Evolutionary conservation across 768 basidiomycete genomes (phyloP), one percentile per base, ranked within the genome.

Genomic region (Steccherinum ochraceum): DNA sequence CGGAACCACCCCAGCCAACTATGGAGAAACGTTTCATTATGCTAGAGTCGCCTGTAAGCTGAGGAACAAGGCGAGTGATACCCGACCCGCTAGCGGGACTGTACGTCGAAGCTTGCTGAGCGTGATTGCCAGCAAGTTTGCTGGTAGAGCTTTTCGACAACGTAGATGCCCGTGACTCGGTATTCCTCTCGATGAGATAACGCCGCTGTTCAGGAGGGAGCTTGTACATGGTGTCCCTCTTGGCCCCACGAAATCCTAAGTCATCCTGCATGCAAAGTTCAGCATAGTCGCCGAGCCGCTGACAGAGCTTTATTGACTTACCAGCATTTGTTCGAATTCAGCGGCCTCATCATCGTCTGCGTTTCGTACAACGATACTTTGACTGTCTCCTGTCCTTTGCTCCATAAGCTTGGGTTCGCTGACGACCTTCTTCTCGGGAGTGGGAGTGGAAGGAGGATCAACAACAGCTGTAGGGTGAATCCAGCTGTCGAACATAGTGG

Each of bases 261-360:
- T 83, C 77, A 54, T 88, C 79, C 91, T 93, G 50, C n/a, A 40
- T 40, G 41, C 47, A 42, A 12, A 18, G 2, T 11, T 49, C 45
- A 56, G 25, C 18, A 52, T 40, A 49, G 20, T 50, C 16, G 21
- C 23, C 39, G 41, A 19, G n/a, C 23, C 21, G 19, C 30, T 41
- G 2, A 13, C 24, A 49, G 16, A 40, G 26, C 7, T n/a, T 16
- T 20, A 10, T 24, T 4, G 2, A 65, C 81, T 46, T 59, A 89
- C 88, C 61, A 93, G 75, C 72, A 89, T 80, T 40, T 73, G 69
- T 50, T 89, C 85, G 52, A 90, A 89, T 24, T 71, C 69, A 7
- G 23, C 51, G 1, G 54, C 50, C 19, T 62, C 56, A 40, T 56
- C 52, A 16, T 68, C 69, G 16, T 65, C 68, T 20, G 60, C 58